These are phyloP conservation scores for Phaeosphaeriaceae sp. DNA, from an alignment of 2,329 filamentous ascomycete genomes.

Conservation along the genomic window DNA sequence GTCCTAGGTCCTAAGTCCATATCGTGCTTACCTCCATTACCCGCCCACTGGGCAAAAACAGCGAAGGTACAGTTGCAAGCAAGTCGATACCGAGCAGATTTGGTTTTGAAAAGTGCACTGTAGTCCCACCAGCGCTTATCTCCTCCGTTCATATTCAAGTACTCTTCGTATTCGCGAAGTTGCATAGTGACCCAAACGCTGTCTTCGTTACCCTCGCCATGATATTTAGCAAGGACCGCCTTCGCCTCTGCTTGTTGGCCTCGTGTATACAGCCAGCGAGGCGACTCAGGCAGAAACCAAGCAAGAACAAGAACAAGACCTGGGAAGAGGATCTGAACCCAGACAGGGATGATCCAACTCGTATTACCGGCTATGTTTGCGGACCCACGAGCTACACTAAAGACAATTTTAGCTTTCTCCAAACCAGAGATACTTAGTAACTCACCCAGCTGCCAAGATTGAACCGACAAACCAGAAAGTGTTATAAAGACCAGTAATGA, in stretches of 20 bases:
- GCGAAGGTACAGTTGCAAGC: slow-evolving; percentile 59
- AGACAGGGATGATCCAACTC: slow-evolving; percentile 32
- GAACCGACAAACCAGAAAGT: slow-evolving; percentile 53
- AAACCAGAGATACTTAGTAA: too few species aligned
- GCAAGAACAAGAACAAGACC: slow-evolving; percentile 53
- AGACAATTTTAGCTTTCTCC: background rate
- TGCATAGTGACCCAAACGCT: slow-evolving; percentile 36
- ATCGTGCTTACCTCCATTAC: slow-evolving; percentile 33
- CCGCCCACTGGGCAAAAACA: slow-evolving; percentile 57
- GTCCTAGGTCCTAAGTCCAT: too few species aligned
- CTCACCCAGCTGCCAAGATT: slow-evolving; percentile 23
- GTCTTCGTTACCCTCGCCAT: slow-evolving; percentile 54
- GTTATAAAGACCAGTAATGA: slow-evolving; percentile 53
- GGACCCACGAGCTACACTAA: slow-evolving; percentile 32
- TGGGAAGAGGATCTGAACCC: slow-evolving; percentile 36
- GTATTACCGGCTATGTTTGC: slow-evolving; percentile 21
- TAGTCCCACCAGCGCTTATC: slow-evolving; percentile 68
- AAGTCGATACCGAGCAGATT: slow-evolving; percentile 55
- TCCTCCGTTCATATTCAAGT: slow-evolving; percentile 59
- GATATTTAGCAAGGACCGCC: slow-evolving; percentile 62
- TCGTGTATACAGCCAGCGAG: slow-evolving; percentile 63
- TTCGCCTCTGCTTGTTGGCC: slow-evolving; percentile 61
- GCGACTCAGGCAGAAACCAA: slow-evolving; percentile 64
- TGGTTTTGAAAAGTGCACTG: slow-evolving; percentile 57
- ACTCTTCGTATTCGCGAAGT: slow-evolving; percentile 52